Percentiles rank a stretch among this genome's conserved stretches.
phyloP scores from a whole-genome alignment of 176 grass and related monocot species.

The Oryza meyeriana region DNA sequence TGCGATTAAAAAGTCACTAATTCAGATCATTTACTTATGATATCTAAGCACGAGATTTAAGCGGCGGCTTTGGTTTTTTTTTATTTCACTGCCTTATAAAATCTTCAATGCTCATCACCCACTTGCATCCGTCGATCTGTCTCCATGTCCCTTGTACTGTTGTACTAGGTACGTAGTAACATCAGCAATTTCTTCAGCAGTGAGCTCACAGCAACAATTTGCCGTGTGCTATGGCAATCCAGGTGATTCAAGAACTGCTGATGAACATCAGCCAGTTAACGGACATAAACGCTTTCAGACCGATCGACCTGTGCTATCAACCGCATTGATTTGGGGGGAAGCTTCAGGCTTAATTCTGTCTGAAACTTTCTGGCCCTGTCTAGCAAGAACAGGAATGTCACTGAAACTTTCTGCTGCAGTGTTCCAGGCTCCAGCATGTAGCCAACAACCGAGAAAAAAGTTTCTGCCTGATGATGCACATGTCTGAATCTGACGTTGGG shows the following conservation, averaged over 20 bases:
- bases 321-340: background rate
- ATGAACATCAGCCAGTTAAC: background rate
- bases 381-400: background rate
- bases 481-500: background rate
- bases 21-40: background rate
- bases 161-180: background rate
- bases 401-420: background rate
- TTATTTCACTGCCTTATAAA: background rate
- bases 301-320: background rate
- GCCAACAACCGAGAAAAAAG: background rate
- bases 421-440: too few relatives aligned
- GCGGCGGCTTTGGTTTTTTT: background rate
- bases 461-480: background rate
- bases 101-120: background rate
- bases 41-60: background rate
- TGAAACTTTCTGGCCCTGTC: background rate
- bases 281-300: background rate
- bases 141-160: background rate
- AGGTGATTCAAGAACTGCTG: background rate
- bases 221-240: background rate
- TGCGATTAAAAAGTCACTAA: background rate
- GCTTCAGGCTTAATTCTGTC: background rate
- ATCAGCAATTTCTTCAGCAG: background rate
- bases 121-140: background rate
- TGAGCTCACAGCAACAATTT: background rate